Evolutionary conservation across 2,329 filamentous ascomycete genomes (phyloP).

Genomic region (Shiraia sp.): DNA sequence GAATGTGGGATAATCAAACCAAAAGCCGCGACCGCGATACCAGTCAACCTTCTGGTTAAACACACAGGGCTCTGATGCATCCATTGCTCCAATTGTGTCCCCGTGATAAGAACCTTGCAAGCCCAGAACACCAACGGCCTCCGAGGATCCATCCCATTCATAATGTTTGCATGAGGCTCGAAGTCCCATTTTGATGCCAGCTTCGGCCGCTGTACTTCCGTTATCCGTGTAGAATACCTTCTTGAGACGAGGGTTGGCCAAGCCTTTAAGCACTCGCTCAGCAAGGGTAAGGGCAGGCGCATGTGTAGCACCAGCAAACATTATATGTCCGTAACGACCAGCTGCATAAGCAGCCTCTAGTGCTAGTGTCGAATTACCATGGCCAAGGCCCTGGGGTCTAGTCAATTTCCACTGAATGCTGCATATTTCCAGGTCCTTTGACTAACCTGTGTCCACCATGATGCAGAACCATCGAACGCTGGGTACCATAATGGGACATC

Average conservation of each 20-base stretch:
- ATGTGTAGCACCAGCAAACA: constrained; percentile 83
- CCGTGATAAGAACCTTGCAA: constrained; percentile 83
- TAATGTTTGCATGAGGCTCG: constrained; percentile 70
- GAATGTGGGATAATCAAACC: constrained; percentile 79
- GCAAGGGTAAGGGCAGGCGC: constrained; percentile 74
- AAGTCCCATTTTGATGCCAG: constrained; percentile 83
- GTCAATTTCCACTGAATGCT: not conserved
- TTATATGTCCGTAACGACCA: constrained; percentile 83
- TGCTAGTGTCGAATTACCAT: constrained; percentile 72
- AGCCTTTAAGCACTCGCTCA: constrained; percentile 61
- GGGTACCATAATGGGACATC: constrained; percentile 56
- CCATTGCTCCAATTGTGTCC: constrained; percentile 88
- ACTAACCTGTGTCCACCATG: constrained; percentile 82
- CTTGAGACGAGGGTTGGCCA: constrained; percentile 66
- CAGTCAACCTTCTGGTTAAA: constrained; percentile 86
- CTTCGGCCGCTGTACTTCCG: constrained; percentile 80
- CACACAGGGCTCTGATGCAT: constrained; percentile 74
- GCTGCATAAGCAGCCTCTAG: constrained; percentile 80
- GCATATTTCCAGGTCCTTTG: no score
- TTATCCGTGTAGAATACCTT: constrained; percentile 86
- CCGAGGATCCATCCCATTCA: constrained; percentile 62
- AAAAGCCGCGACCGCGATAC: constrained; percentile 78
- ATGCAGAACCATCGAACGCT: constrained; percentile 81
- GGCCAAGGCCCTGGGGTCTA: constrained; percentile 62
- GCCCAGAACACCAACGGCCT: constrained; percentile 69